Percentiles rank a stretch among this genome's conserved stretches.
Conservation (phyloP, 2,329 filamentous ascomycete species). For the Acephala macrosclerotiorum region DNA sequence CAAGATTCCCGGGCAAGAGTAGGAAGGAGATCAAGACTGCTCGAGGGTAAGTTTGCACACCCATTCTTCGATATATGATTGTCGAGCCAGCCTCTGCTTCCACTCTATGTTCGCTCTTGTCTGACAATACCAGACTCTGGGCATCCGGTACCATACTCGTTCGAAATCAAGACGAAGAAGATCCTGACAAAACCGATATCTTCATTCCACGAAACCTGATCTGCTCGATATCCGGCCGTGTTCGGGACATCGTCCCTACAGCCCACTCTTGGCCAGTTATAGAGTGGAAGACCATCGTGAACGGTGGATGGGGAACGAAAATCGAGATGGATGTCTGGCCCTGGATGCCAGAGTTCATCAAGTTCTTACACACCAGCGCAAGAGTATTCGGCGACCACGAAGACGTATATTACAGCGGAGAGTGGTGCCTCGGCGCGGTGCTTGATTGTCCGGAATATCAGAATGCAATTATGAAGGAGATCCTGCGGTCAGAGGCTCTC, state of each 20-base stretch:
- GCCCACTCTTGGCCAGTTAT: conserved; percentile 11
- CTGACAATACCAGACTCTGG: conserved; percentile 8
- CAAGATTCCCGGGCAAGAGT: not conserved
- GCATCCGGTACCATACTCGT: conserved; percentile 1
- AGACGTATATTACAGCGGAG: not conserved
- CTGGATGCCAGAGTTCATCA: not conserved
- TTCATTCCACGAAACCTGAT: not conserved
- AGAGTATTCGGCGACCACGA: no score
- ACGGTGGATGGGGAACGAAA: not conserved
- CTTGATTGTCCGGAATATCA: conserved; percentile 4
- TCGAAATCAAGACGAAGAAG: not conserved
- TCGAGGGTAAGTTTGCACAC: conserved; percentile 15
- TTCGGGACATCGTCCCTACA: not conserved
- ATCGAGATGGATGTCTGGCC: conserved; percentile 1
- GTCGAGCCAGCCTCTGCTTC: no score
- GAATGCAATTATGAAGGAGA: conserved; percentile 7
- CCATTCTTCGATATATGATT: no score
- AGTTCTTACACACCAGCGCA: not conserved
- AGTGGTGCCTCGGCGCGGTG: conserved; percentile 10
- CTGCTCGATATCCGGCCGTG: conserved; percentile 6
- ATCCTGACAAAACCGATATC: not conserved
- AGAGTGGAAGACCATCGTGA: not conserved
- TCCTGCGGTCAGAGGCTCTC: not conserved
- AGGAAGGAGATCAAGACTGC: conserved; percentile 6
- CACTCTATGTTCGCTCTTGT: not conserved